Conservation (phyloP, 306 rosid genomes). For the Cicer judaicum region DNA sequence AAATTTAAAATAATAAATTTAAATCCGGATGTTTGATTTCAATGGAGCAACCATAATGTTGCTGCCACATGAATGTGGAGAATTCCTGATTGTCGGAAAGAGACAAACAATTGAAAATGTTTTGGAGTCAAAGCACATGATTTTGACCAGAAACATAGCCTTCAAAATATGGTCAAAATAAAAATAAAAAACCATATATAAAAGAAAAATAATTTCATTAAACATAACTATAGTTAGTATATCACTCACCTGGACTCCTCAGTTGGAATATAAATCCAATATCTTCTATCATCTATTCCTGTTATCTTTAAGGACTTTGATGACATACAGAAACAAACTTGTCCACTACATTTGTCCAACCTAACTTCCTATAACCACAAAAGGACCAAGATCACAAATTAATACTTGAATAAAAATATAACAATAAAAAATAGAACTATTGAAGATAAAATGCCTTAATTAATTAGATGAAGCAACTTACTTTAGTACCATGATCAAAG, state of each 20-base stretch:
- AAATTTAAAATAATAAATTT: too few species aligned
- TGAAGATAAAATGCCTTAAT: not conserved
- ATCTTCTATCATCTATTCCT: constrained; percentile 92
- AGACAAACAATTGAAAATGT: constrained; percentile 16
- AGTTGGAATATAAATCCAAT: constrained; percentile 75
- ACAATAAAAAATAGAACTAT: not conserved
- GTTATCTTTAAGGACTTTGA: constrained; percentile 81
- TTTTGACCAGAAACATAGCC: constrained; percentile 38
- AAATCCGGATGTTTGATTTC: too few species aligned
- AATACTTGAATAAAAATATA: not conserved
- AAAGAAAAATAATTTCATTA: not conserved
- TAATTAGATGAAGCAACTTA: constrained; percentile 36
- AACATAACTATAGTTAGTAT: not conserved
- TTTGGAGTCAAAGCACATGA: constrained; percentile 11
- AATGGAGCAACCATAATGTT: too few species aligned
- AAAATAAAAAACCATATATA: not conserved
- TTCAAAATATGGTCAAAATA: not conserved
- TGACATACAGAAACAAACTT: constrained; percentile 66
- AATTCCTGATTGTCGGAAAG: not conserved
- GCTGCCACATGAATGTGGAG: too few species aligned
- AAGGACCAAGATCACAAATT: not conserved
- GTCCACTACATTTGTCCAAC: constrained; percentile 79
- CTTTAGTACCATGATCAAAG: constrained; percentile 67
- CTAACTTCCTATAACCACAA: constrained; percentile 60
- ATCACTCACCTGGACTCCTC: constrained; percentile 82